These are phyloP conservation scores for Vigna nakashimae DNA, from an alignment of 306 rosid species.

Conservation along the genomic window DNA sequence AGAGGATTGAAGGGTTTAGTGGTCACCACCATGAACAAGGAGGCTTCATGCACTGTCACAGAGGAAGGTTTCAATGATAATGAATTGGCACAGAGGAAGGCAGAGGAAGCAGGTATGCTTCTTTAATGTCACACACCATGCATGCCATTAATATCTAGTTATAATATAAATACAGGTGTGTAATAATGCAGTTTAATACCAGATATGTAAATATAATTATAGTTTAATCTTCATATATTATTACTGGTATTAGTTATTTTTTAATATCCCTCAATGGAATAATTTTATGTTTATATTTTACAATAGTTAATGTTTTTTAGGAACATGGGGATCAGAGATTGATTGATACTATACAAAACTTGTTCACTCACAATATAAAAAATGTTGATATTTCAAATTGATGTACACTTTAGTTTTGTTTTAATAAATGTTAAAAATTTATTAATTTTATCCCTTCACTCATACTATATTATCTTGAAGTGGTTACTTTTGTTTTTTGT, in stretches of 20 bases:
- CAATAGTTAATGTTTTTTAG: neutral
- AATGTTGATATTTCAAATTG: neutral
- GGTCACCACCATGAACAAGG: constrained; percentile 48
- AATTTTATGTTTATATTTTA: too few relatives aligned
- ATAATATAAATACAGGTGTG: neutral
- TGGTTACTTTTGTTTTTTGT: neutral
- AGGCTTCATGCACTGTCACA: constrained; percentile 44
- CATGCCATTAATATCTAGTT: neutral
- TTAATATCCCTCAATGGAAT: neutral
- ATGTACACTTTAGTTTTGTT: neutral
- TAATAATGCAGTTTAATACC: constrained; percentile 1
- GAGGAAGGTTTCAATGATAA: constrained; percentile 82
- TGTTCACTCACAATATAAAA: neutral
- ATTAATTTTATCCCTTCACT: neutral
- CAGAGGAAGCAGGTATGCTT: constrained; percentile 91
- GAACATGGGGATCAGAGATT: neutral
- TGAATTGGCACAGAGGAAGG: constrained; percentile 96
- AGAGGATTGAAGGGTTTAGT: constrained; percentile 83
- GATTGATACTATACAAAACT: neutral
- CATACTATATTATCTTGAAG: neutral
- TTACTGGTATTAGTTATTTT: neutral
- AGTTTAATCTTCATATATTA: neutral
- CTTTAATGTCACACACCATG: neutral
- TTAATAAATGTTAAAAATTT: neutral
- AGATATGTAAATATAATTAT: neutral